Base-by-base conservation (phyloP, 768 basidiomycete genomes). In the Boletus sp. region DNA sequence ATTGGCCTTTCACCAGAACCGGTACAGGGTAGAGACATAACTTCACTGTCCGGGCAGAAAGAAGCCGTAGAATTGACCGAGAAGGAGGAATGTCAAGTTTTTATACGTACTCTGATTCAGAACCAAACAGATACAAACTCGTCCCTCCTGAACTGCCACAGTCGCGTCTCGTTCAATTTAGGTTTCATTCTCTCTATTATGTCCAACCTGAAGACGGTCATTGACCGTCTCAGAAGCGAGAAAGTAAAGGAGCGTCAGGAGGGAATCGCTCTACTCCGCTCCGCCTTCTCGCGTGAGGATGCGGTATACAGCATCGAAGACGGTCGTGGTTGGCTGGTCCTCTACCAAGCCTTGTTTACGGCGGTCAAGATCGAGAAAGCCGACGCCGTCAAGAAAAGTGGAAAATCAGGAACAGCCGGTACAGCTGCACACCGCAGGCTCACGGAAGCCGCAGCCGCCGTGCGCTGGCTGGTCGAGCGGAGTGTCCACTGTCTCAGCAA, bases 1-100 rank as follows among this genome's bases (percentile, higher is more conserved):
- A 54, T 87, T 70, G 85, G 85, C 86, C 37, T 75, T 77, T 84
- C 83, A 86, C 83, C 85, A 88, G 86, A 88, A 88, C 85, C 85
- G 84, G 80, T 71, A 71, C 83, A 86, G 83, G 74, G 81, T 84
- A 70, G 80, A 75, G 70, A 74, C 70, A 71, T 73, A 40, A 66
- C 62, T 40, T 72, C 71, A 76, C 85, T 86, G 83, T 80, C 79
- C 85, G 85, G 85, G 85, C 85, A 87, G 85, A 88, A 86, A 81
- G 61, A 75, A 76, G 85, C 85, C 85, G 60, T 61, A 29, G n/a
- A 56, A 55, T 38, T 42, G 56, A 23, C 8, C 7, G 21, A 27
- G 42, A 27, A 45, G 42, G 25, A 10, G 29, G 17, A 40, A 45
- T 43, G 21, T 39, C 8, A 15, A 10, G 29, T 17, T 56, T 71